Evolutionary conservation across 2,329 filamentous ascomycete genomes (phyloP), one percentile per base, ranked within the genome.

Genomic region (Sporothrix mexicana): DNA sequence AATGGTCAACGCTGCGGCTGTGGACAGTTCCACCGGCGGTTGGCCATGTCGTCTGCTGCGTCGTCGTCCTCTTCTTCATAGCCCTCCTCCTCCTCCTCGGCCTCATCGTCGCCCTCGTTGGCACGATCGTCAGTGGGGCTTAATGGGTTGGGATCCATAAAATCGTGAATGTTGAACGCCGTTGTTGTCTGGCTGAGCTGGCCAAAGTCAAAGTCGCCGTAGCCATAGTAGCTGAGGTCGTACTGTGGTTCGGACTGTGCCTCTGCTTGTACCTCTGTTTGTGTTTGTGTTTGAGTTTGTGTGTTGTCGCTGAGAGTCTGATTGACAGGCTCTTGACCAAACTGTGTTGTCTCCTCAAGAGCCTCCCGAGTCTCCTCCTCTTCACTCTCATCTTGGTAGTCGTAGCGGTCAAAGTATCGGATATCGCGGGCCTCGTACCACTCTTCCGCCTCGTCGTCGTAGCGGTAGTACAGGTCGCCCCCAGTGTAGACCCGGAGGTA

Each of bases 221-320:
- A 71, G 45, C 69, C 69, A n/a, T 71, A 64, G 69, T 71, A 64
- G 69, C 68, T 49, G 13, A 70, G 68, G 53, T 61, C 68, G 68
- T 69, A 43, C 13, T 61, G 23, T 23, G 49, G 20, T 20, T 55
- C 20, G 1, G n/a, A 3, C 13, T 41, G 30, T 69, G 47, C 9
- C 17, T 66, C 13, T n/a, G 30, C 17, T 68, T 41, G 30, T 69
- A 25, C 9, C 17, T 66, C 13, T n/a, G 30, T 30, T 68, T 9
- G 49, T 13, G 51, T 10, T 55, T 25, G 2, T 17, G 47, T 51
- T 51, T 43, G 49, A 20, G 47, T 4, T 10, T 17, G 12, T 17
- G 30, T 23, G 66, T 43, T 61, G 69, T 53, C 61, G 36, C 12
- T 36, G 30, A 36, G 4, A 36, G 30, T 7, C 30, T 36, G 30